These are phyloP conservation scores for Phytophthora fragariaefolia DNA, from an alignment of 352 stramenopile species.

Conservation along the genomic window DNA sequence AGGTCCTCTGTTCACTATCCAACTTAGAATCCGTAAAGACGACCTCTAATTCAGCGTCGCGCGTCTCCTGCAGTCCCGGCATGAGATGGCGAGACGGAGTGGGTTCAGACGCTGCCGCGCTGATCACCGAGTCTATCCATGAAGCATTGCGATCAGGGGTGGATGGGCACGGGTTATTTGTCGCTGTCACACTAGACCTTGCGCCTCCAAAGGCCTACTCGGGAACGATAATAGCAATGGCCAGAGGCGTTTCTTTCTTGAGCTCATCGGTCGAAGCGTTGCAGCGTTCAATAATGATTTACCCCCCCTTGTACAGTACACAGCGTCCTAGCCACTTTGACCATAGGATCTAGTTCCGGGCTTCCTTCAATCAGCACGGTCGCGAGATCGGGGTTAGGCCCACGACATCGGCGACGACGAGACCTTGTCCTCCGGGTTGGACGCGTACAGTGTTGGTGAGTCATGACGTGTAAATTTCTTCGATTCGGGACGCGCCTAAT, in stretches of 20 bases:
- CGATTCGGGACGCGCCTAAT: background rate
- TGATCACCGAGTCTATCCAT: background rate
- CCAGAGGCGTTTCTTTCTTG: background rate
- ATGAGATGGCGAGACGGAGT: background rate
- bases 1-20: background rate
- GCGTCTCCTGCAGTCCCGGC: background rate
- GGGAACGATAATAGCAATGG: background rate
- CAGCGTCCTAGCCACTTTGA: background rate
- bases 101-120: background rate
- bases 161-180: background rate
- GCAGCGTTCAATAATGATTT: background rate
- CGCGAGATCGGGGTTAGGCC: background rate
- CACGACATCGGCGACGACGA: background rate
- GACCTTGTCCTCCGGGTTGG: background rate
- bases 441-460: background rate
- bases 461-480: background rate
- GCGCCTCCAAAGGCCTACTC: slow-evolving; percentile 1
- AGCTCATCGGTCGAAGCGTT: background rate
- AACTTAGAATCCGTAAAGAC: background rate
- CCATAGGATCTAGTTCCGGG: background rate
- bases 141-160: background rate
- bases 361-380: slow-evolving; percentile 1
- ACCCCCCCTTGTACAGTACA: background rate
- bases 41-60: background rate
- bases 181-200: background rate